Evolutionary conservation across 345 rosid species (phyloP).

Genomic region (Populus euphratica): DNA sequence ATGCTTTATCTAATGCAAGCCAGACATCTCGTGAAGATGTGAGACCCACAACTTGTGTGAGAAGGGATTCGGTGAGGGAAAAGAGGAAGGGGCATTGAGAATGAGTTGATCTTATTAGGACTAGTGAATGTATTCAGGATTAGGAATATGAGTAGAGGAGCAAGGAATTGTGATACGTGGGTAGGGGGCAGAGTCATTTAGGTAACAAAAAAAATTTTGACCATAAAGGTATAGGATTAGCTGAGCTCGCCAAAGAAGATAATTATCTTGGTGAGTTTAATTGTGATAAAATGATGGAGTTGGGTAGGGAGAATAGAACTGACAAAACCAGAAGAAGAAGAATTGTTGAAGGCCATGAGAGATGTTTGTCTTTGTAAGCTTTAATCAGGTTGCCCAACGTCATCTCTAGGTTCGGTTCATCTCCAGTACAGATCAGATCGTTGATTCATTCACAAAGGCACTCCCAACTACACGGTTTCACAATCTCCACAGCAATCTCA

Average conservation of each 20-base stretch:
- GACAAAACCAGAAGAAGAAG: background rate
- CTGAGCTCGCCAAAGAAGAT: background rate
- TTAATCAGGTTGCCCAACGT: no score
- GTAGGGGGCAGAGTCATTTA: background rate
- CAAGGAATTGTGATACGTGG: background rate
- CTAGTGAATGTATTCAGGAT: background rate
- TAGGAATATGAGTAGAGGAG: background rate
- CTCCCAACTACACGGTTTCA: background rate
- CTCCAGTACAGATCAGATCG: background rate
- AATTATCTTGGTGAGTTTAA: background rate
- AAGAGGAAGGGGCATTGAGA: background rate
- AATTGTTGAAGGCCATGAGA: background rate
- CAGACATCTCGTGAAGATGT: background rate
- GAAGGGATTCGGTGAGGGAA: background rate
- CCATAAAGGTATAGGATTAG: background rate
- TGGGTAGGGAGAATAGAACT: background rate
- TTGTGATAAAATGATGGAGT: background rate
- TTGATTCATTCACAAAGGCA: background rate
- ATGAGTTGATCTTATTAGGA: background rate
- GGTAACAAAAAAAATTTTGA: background rate
- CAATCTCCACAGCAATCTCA: no score
- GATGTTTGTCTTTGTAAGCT: background rate
- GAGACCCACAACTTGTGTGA: background rate
- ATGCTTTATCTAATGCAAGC: background rate
- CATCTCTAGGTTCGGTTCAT: background rate